Evolutionary conservation across 495 filamentous ascomycete species (phyloP).

Genomic region (Neurospora sp.): DNA sequence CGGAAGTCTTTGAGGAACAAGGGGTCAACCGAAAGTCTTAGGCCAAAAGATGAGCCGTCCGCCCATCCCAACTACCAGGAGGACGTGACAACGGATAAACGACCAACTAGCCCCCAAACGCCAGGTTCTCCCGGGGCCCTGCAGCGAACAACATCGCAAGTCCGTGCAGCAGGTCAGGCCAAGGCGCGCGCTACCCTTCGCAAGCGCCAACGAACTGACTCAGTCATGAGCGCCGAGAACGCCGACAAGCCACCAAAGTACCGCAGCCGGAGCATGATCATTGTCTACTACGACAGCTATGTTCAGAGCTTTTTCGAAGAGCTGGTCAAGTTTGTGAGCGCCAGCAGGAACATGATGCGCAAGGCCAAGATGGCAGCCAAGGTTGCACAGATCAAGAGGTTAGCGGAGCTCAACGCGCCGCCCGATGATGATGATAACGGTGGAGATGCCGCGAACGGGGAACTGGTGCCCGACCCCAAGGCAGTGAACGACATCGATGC

Average conservation of each 20-base stretch:
- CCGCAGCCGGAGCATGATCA: conserved; percentile 67
- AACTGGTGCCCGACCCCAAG: conserved; percentile 4
- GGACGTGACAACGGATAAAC: conserved; percentile 4
- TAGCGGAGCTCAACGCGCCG: conserved; percentile 42
- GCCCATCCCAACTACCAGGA: conserved; percentile 19
- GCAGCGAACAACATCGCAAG: conserved; percentile 32
- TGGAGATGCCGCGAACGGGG: conserved; percentile 1
- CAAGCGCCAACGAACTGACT: conserved; percentile 50
- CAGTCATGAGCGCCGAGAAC: conserved; percentile 43
- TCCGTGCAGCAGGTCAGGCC: conserved; percentile 34
- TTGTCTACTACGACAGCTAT: conserved; percentile 82
- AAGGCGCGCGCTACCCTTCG: conserved; percentile 33
- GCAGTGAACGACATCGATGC: background rate
- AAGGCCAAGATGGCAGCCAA: conserved; percentile 65
- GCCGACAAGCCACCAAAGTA: conserved; percentile 38
- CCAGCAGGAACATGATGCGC: conserved; percentile 71
- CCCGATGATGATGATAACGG: conserved; percentile 22
- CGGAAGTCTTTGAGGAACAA: conserved; percentile 43
- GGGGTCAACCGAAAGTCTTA: conserved; percentile 55
- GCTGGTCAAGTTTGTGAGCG: conserved; percentile 68
- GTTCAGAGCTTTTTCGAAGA: conserved; percentile 72
- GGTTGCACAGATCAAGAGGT: conserved; percentile 43
- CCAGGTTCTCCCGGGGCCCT: conserved; percentile 36
- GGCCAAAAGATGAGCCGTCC: conserved; percentile 38
- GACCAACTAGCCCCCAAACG: conserved; percentile 12